Base-by-base conservation (phyloP, 106 monocot species). In the Apostasia shenzhenica region DNA sequence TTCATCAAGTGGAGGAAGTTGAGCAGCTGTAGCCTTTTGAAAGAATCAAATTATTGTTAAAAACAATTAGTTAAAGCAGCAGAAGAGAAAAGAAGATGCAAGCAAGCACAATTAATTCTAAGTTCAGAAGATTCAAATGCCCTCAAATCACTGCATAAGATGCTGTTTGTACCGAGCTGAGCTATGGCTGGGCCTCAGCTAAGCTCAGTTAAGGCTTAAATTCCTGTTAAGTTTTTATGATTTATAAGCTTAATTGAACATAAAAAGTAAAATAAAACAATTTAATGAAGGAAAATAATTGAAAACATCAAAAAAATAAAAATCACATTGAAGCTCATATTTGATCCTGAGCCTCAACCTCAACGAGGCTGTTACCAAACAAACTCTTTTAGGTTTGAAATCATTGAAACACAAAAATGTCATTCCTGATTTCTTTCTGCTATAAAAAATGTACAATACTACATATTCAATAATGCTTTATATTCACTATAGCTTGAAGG, bases 1-100 rank as follows among this genome's bases (percentile, higher is more conserved):
- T 78, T 94, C 87, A 12, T 84, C 86, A 67, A 84, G 47, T 57
- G 90, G 87, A 38, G 90, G 57, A 56, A 94, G 82, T 53, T 79
- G 84, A 76, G 82, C 63, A 46, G 87, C 90, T 69, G 73, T 44
- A 51, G 74, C 87, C 94, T 94, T 78, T 66, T 45, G 40, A 57
- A 44, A 51, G 45, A 73, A 45, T 41, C 60, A 70, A 67, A 61
- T 13, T 37, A 3, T 41, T 39, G 11, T 49, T n/a, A 10, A 9
- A 57, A 14, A 59, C 26, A 71, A 59, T 7, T 11, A 44, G 1
- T 38, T 41, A n/a, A 52, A 5, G 2, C 38, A 10, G 10, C 8
- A 44, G 8, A 12, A 40, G 37, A 57, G 6, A 11, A 38, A 69
- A 6, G 54, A 14, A 57, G 26, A 54, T 6, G 56, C 38, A 56